These are phyloP conservation scores for Fusarium metavorans DNA, from an alignment of 2,329 filamentous ascomycete species.

Conservation along the genomic window DNA sequence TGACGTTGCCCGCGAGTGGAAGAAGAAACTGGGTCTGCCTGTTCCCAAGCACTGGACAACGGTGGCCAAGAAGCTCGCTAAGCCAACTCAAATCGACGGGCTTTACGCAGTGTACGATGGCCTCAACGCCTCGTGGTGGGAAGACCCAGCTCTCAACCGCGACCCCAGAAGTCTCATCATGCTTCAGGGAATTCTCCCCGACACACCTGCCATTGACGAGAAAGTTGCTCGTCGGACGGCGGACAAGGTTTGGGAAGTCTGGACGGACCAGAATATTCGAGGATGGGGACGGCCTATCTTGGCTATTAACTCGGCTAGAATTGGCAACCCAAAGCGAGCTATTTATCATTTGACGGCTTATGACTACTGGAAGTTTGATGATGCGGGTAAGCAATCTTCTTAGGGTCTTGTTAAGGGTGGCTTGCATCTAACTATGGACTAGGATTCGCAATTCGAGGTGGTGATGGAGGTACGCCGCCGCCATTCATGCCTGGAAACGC, in stretches of 20 bases:
- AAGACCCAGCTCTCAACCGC: conserved; percentile 49
- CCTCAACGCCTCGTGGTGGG: conserved; percentile 59
- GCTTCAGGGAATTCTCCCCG: conserved; percentile 58
- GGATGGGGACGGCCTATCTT: conserved; percentile 62
- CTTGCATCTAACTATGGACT: not conserved
- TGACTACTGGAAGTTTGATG: conserved; percentile 57
- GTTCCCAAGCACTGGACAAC: conserved; percentile 59
- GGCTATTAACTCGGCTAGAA: conserved; percentile 58
- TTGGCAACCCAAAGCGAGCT: conserved; percentile 57
- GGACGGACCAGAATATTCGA: conserved; percentile 56
- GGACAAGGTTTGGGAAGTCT: conserved; percentile 53
- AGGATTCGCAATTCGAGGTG: conserved; percentile 47
- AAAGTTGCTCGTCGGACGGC: conserved; percentile 52
- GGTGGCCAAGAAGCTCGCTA: conserved; percentile 65
- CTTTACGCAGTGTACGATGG: conserved; percentile 69
- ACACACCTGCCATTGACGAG: conserved; percentile 52
- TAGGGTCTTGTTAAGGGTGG: rapidly evolving
- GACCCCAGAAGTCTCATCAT: conserved; percentile 61
- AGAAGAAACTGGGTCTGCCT: conserved; percentile 57
- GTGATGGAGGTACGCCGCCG: conserved; percentile 45
- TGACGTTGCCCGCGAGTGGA: conserved; percentile 65
- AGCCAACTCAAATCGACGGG: conserved; percentile 61
- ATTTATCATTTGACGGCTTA: conserved; percentile 56
- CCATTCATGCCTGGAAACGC: conserved; percentile 55
- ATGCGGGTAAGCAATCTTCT: conserved; percentile 45